Evolutionary conservation across 768 basidiomycete genomes (phyloP).

Genomic region (Hypholoma fasciculare): DNA sequence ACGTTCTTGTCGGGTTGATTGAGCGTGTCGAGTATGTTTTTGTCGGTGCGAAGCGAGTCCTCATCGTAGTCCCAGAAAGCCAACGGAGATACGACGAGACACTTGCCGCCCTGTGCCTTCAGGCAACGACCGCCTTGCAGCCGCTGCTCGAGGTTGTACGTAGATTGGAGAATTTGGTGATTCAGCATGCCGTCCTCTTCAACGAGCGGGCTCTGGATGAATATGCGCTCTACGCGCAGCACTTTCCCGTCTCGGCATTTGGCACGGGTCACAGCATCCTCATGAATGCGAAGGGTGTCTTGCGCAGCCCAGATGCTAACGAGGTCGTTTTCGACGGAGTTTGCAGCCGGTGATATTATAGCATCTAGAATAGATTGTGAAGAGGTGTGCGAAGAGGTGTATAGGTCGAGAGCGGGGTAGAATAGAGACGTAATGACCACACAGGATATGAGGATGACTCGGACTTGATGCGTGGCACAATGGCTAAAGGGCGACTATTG

Average conservation of each 20-base stretch:
- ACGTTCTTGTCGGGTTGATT: conserved; percentile 46
- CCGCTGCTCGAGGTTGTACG: conserved; percentile 64
- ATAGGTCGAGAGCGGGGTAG: conserved; percentile 87
- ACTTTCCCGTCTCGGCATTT: conserved; percentile 70
- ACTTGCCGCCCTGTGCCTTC: conserved; percentile 48
- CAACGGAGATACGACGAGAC: conserved; percentile 73
- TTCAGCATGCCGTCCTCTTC: conserved; percentile 57
- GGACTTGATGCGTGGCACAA: conserved; percentile 88
- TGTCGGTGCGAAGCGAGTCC: conserved; percentile 49
- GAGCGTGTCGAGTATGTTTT: conserved; percentile 60
- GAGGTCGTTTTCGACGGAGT: conserved; percentile 60
- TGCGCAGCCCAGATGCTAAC: conserved; percentile 73
- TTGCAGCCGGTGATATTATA: conserved; percentile 54
- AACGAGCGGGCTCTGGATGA: conserved; percentile 57
- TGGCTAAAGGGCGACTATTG: conserved; percentile 47
- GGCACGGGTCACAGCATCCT: conserved; percentile 71
- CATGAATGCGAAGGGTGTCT: conserved; percentile 59
- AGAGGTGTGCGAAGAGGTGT: conserved; percentile 71
- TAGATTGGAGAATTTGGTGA: conserved; percentile 60
- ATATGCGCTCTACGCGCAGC: conserved; percentile 74
- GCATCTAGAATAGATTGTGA: conserved; percentile 66
- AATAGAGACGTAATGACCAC: conserved; percentile 88
- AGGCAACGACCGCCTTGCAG: conserved; percentile 57
- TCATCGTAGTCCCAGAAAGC: conserved; percentile 75
- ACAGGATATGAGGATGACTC: conserved; percentile 83